phyloP scores from a whole-genome alignment of 495 filamentous ascomycete genomes.

The Penicillium steckii region DNA sequence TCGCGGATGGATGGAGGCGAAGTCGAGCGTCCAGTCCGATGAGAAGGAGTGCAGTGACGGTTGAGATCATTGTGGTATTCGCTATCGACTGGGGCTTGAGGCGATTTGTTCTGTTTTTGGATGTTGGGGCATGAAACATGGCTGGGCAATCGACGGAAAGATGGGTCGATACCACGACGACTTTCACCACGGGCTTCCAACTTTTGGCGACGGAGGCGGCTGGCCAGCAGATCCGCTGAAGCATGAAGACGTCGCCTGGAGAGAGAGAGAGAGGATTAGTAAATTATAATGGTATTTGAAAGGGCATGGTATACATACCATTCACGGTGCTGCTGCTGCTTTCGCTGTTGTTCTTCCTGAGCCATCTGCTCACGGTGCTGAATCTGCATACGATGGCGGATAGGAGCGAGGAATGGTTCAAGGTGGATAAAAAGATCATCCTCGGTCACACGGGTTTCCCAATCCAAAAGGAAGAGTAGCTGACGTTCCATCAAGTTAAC shows the following conservation, averaged over 20 bases:
- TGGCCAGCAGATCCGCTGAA: constrained; percentile 41
- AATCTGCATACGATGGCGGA: constrained; percentile 53
- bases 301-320: constrained; percentile 18
- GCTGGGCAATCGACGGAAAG: constrained; percentile 25
- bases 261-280: background rate
- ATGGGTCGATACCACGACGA: constrained; percentile 16
- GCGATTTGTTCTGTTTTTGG: constrained; percentile 30
- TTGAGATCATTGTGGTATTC: constrained; percentile 40
- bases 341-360: constrained; percentile 34
- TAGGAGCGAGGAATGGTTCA: constrained; percentile 83
- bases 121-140: constrained; percentile 38
- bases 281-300: background rate
- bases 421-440: constrained; percentile 85
- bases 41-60: constrained; percentile 38
- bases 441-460: constrained; percentile 81
- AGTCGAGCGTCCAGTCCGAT: constrained; percentile 37
- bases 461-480: constrained; percentile 88
- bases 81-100: constrained; percentile 27
- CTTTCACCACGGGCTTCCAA: constrained; percentile 30
- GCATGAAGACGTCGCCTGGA: constrained; percentile 38
- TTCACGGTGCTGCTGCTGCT: constrained; percentile 42
- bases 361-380: constrained; percentile 27
- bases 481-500: constrained; percentile 99
- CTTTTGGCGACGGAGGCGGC: constrained; percentile 44
- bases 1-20: constrained; percentile 51